Base-by-base conservation (phyloP, 805 yeast genomes). In the Ogataea trehaloabstinens region DNA sequence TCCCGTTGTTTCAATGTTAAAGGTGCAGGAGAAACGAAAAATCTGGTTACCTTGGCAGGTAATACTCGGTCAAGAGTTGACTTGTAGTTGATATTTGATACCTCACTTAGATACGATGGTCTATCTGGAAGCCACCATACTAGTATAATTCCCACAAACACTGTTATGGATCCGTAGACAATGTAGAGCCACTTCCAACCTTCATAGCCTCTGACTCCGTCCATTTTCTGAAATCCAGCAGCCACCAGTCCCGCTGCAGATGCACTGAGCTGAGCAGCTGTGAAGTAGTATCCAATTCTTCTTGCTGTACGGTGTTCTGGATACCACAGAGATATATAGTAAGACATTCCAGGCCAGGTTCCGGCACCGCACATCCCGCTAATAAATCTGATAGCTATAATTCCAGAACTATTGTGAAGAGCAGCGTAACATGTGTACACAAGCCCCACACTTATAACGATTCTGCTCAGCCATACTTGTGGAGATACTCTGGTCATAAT, bases 161-260 rank as follows among this genome's bases (percentile, higher is more conserved):
- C 63, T 10, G 95, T 83, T 31, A 85, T 60, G 15, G 74, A 66
- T 6, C 96, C 96, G 55, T 86, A 88, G 5, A 82, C 73, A 41
- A 87, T 67, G 61, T 79, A 87, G 70, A 85, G 72, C 95, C 95
- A 87, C 63, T 83, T 88, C 82, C 88, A 87, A 22, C 95, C 96
- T 34, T 81, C 74, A 42, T 69, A 68, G 2, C 95, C 95, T 22
- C 76, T 64, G 13, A 49, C 64, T 43, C 81, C 82, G 56, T 87
- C 90, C 78, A 87, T 82, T 48, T 75, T 80, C 58, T 87, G 95
- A 67, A 87, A 85, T 0, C 95, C 95, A 2, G 95, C 96, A 39
- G 85, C 76, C 11, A 87, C 87, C 39, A 87, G 71, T 28, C 95
- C 95, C 6, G 90, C 89, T 6, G 79, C 91, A n/a, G 95, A 80